Conservation (phyloP, 2,329 filamentous ascomycete species). For the Trichocomaceae sp. region DNA sequence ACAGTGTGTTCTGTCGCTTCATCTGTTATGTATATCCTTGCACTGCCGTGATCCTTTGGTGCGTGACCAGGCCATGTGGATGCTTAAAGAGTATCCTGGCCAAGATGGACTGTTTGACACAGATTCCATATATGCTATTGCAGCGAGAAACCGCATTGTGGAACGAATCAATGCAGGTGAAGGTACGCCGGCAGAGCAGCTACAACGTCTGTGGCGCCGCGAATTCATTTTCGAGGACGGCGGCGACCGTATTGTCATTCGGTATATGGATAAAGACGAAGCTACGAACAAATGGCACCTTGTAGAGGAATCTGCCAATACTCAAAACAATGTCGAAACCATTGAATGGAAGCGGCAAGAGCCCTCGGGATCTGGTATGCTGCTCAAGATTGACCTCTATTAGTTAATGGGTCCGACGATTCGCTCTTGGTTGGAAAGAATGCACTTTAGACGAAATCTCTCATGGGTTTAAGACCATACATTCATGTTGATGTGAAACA, state of each 20-base stretch:
- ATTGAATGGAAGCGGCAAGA: not conserved
- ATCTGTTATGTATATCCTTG: not conserved
- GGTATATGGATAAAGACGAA: slow-evolving; percentile 4
- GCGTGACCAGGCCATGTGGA: slow-evolving; percentile 1
- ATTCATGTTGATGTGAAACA: too few species aligned
- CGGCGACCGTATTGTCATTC: slow-evolving; percentile 1
- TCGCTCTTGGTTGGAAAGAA: too few species aligned
- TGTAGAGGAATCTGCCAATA: not conserved
- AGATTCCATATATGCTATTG: slow-evolving; percentile 1
- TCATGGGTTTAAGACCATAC: not conserved
- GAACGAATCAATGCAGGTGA: not conserved
- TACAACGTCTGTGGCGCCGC: slow-evolving; percentile 5
- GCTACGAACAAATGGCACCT: not conserved
- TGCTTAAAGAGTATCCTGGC: slow-evolving; percentile 5
- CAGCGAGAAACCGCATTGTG: not conserved
- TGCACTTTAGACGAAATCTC: not conserved
- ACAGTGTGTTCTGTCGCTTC: not conserved
- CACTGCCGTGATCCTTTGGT: slow-evolving; percentile 6
- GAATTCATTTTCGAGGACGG: slow-evolving; percentile 5
- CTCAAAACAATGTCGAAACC: not conserved
- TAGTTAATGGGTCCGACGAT: too few species aligned
- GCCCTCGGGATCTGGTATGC: not conserved
- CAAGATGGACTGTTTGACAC: slow-evolving; percentile 5
- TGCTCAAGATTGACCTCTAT: not conserved
- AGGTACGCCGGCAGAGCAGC: slow-evolving; percentile 2